Evolutionary conservation across 2,329 filamentous ascomycete species (phyloP), one percentile per base, ranked within the genome.

Genomic region (Pseudogymnoascus sp.): DNA sequence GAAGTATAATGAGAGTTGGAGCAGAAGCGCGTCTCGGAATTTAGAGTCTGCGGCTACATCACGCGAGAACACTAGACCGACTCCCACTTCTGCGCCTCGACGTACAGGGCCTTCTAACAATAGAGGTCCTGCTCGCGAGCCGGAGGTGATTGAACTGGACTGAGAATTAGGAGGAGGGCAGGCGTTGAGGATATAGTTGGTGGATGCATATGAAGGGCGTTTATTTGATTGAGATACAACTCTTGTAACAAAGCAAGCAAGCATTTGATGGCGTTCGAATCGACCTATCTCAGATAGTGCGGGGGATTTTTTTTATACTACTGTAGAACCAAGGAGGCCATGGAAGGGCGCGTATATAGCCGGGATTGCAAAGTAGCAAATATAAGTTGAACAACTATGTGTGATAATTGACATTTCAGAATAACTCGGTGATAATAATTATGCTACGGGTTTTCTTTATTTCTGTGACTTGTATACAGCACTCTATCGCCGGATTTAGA

Each of bases 1-100:
- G 41, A 63, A 67, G 43, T 66, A 73, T 45, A 65, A 67, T 21
- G 65, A 67, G 38, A 66, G 64, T 41, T 40, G 33, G 58, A 60
- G 58, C 38, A 60, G 58, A 60, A 60, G 58, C 16, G 38, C 35
- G 33, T 62, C 25, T 62, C 52, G 49, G 28, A 60, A 41, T 18
- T 25, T 21, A 14, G 58, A 25, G 58, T 60, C 33, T 25, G 35
- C 58, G 6, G 35, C 58, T 60, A 60, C 58, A 31, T 40, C 58
- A 18, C 33, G 58, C 35, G n/a, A 25, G 18, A 60, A 60, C 11
- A 38, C 58, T 40, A 35, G 58, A 25, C 35, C 33, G 14, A 31
- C 8, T 38, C 33, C 58, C 8, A 41, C 33, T 41, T 38, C 14
- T 60, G 58, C 21, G 58, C 58, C 38, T 25, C 38, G 21, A 7